Conservation (phyloP, 306 rosid genomes). For the Cucurbita ficifolia region DNA sequence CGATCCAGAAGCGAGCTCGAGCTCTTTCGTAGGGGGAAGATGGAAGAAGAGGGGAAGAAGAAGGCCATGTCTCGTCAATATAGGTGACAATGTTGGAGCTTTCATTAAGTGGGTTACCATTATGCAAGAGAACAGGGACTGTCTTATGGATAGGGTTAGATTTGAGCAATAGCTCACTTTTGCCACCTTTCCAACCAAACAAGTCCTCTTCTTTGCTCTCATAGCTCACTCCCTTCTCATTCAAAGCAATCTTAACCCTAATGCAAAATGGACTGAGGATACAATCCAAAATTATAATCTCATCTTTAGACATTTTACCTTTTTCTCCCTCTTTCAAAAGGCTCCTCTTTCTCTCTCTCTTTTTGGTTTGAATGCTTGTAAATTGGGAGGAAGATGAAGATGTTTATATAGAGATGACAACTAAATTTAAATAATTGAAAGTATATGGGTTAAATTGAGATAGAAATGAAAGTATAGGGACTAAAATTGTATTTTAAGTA, state of each 20-base stretch:
- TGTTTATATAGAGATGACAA: background rate
- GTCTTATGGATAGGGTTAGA: slow-evolving; percentile 47
- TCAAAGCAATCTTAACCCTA: slow-evolving; percentile 45
- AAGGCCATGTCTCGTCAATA: slow-evolving; percentile 43
- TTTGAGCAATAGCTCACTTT: slow-evolving; percentile 43
- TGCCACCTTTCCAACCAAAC: slow-evolving; percentile 46
- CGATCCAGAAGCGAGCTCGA: slow-evolving; percentile 51
- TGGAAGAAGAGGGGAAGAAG: slow-evolving; percentile 38
- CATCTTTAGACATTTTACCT: slow-evolving; percentile 28
- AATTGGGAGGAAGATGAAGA: background rate
- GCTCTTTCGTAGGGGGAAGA: slow-evolving; percentile 32
- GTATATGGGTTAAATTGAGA: no score
- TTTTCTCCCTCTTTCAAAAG: slow-evolving; percentile 4
- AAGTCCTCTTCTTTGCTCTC: slow-evolving; percentile 36
- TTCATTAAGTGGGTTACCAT: slow-evolving; percentile 33
- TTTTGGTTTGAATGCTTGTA: background rate
- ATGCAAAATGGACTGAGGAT: slow-evolving; percentile 43
- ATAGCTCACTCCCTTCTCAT: slow-evolving; percentile 34
- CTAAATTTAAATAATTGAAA: no score
- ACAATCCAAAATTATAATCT: slow-evolving; percentile 32
- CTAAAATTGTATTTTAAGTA: no score
- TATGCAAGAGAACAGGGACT: slow-evolving; percentile 53
- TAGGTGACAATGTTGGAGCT: slow-evolving; percentile 30
- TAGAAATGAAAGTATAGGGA: no score
- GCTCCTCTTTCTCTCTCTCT: background rate